Conservation (phyloP, 345 rosid genomes). For the Eucalyptus lansdowneana region DNA sequence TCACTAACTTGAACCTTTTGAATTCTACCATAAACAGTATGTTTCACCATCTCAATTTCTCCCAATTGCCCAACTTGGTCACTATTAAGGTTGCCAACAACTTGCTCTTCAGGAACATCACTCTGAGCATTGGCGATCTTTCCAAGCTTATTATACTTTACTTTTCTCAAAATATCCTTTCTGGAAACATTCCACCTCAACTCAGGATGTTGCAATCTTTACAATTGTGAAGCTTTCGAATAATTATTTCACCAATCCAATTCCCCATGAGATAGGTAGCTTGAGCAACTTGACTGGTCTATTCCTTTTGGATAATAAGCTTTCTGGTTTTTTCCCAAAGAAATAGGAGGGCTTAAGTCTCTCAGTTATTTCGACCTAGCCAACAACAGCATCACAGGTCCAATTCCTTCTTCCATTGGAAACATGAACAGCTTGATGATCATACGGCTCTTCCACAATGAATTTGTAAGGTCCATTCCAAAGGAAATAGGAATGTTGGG, state of each 20-base stretch:
- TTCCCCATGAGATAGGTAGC: too few species aligned
- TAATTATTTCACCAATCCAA: too few species aligned
- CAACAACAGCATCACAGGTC: too few species aligned
- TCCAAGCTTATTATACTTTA: neutral
- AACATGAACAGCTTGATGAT: neutral
- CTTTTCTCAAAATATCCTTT: neutral
- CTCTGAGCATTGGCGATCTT: constrained; percentile 2
- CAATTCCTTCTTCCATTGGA: neutral
- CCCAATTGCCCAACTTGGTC: neutral
- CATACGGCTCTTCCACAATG: neutral
- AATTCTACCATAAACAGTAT: neutral
- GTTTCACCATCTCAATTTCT: neutral
- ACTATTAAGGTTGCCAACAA: neutral
- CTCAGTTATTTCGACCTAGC: neutral
- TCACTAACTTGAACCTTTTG: too few species aligned
- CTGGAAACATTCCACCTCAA: neutral
- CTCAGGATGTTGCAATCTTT: too few species aligned
- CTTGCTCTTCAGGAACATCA: constrained; percentile 4
- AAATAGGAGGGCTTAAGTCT: too few species aligned
- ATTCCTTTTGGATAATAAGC: too few species aligned
- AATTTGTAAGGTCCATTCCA: neutral
- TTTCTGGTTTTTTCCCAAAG: too few species aligned
- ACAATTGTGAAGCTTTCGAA: too few species aligned
- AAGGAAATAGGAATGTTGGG: neutral
- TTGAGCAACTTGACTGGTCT: too few species aligned